phyloP scores from a whole-genome alignment of 2,329 filamentous ascomycete species.

The Cordyceps cateniannulata region DNA sequence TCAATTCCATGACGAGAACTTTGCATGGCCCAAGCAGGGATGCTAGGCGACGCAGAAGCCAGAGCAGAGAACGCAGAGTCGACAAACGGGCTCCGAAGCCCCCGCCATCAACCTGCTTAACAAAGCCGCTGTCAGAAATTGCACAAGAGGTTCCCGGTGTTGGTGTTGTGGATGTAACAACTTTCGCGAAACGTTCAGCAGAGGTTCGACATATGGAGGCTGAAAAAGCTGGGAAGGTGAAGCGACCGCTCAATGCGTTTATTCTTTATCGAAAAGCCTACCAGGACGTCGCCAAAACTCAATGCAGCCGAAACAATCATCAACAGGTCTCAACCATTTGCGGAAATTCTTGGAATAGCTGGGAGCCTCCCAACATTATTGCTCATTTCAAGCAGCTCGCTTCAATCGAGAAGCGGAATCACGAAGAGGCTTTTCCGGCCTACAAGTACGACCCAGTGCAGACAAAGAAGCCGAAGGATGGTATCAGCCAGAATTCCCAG shows the following conservation, averaged over 20 bases:
- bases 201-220: slow-evolving; percentile 59
- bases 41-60: background rate
- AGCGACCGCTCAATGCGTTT: slow-evolving; percentile 94
- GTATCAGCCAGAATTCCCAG: slow-evolving; percentile 31
- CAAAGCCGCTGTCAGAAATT: slow-evolving; percentile 62
- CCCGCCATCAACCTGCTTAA: background rate
- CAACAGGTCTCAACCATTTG: slow-evolving; percentile 86
- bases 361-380: slow-evolving; percentile 68
- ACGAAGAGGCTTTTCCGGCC: slow-evolving; percentile 75
- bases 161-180: slow-evolving; percentile 69
- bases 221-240: slow-evolving; percentile 70
- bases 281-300: slow-evolving; percentile 76
- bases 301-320: slow-evolving; percentile 82
- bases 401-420: slow-evolving; percentile 74
- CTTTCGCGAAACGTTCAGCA: slow-evolving; percentile 66
- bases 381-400: slow-evolving; percentile 74
- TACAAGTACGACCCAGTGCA: slow-evolving; percentile 81
- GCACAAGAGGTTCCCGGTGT: slow-evolving; percentile 57
- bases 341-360: slow-evolving; percentile 70
- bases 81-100: background rate
- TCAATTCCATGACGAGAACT: background rate
- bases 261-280: slow-evolving; percentile 96
- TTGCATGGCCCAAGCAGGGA: background rate
- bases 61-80: background rate
- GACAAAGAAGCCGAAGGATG: slow-evolving; percentile 44